phyloP scores from a whole-genome alignment of 805 yeast genomes.

The Ogataea polymorpha region DNA sequence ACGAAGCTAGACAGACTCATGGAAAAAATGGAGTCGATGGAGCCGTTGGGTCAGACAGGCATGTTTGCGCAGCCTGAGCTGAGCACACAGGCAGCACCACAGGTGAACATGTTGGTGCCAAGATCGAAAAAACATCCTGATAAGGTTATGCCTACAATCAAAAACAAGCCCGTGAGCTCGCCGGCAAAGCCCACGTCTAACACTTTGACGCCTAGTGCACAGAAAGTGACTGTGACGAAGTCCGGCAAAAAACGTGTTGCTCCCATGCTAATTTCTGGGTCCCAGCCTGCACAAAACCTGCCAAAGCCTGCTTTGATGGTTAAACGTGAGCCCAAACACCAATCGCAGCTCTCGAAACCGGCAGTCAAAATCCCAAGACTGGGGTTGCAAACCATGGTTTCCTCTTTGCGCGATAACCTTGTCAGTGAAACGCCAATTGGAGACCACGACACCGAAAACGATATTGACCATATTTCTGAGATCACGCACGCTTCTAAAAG shows the following conservation, averaged over 20 bases:
- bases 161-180: not conserved
- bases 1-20: constrained; percentile 41
- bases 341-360: constrained; percentile 36
- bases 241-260: constrained; percentile 76
- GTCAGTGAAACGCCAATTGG: constrained; percentile 27
- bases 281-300: constrained; percentile 2
- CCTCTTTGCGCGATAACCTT: constrained; percentile 47
- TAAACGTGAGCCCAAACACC: constrained; percentile 25
- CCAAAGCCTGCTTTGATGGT: constrained; percentile 4
- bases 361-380: constrained; percentile 56
- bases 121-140: constrained; percentile 32
- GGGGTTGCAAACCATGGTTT: constrained; percentile 63
- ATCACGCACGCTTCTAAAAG: constrained; percentile 32
- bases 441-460: constrained; percentile 38
- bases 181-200: constrained; percentile 12
- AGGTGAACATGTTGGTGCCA: constrained; percentile 28
- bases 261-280: constrained; percentile 58
- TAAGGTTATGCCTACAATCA: constrained; percentile 22
- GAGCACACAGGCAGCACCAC: constrained; percentile 7
- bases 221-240: constrained; percentile 62
- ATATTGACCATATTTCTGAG: constrained; percentile 43
- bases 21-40: constrained; percentile 17
- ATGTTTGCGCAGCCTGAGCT: constrained; percentile 8
- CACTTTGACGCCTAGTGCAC: constrained; percentile 25
- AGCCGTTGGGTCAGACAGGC: constrained; percentile 16